A percentile compares a stretch with the other conserved stretches of the same genome.
Conservation (phyloP, 1,284 basidiomycete species). For the Papiliotrema flavescens region DNA sequence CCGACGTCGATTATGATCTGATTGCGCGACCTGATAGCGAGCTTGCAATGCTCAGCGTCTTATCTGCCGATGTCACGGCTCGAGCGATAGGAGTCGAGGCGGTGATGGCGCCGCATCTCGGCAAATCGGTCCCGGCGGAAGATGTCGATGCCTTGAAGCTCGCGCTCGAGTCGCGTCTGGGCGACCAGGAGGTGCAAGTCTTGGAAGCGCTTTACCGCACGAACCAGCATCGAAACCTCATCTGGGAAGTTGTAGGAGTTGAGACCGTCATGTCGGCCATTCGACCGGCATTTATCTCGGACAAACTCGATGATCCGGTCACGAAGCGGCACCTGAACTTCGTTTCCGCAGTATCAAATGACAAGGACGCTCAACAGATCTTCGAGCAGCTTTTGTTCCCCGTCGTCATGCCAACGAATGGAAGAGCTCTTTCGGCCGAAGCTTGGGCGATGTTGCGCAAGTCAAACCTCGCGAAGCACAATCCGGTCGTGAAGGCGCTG, state of each 20-base stretch:
- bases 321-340: conserved; percentile 61
- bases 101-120: conserved; percentile 27
- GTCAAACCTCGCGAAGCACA: neutral
- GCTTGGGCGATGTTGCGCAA: conserved; percentile 58
- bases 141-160: conserved; percentile 32
- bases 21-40: conserved; percentile 14
- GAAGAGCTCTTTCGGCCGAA: conserved; percentile 59
- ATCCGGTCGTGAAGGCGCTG: neutral
- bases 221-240: conserved; percentile 42
- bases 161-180: conserved; percentile 56
- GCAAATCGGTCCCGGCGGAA: conserved; percentile 1
- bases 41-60: conserved; percentile 14
- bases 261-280: conserved; percentile 56
- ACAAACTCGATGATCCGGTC: conserved; percentile 48
- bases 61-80: conserved; percentile 46
- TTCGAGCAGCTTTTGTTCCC: conserved; percentile 67
- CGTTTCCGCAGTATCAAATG: conserved; percentile 55
- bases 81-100: conserved; percentile 46
- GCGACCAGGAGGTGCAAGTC: conserved; percentile 62
- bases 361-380: conserved; percentile 46
- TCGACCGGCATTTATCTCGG: conserved; percentile 49
- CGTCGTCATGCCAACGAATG: conserved; percentile 67
- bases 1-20: conserved; percentile 10
- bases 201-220: conserved; percentile 61
- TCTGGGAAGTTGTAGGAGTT: conserved; percentile 54